These are phyloP conservation scores for Xylaria polymorpha DNA, from an alignment of 2,329 filamentous ascomycete species.

Conservation along the genomic window DNA sequence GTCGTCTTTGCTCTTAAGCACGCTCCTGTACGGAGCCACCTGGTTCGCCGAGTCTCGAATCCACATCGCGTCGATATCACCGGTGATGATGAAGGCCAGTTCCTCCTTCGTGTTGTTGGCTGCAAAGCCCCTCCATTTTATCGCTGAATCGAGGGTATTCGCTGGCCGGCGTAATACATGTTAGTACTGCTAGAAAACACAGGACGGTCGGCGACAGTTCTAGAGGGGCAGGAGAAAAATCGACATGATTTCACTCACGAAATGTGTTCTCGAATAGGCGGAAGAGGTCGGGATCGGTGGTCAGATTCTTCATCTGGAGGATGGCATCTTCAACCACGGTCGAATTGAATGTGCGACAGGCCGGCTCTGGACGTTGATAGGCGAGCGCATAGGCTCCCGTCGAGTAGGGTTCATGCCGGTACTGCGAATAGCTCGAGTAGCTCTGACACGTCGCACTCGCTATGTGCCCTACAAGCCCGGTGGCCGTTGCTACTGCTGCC, in stretches of 20 bases:
- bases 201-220: too few relatives aligned
- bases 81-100: constrained; percentile 83
- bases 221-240: too few relatives aligned
- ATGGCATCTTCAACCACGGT: constrained; percentile 77
- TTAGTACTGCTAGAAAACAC: too few relatives aligned
- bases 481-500: constrained; percentile 15
- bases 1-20: constrained; percentile 67
- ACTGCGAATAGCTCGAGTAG: constrained; percentile 48
- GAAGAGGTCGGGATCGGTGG: constrained; percentile 72
- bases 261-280: constrained; percentile 84
- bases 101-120: constrained; percentile 57
- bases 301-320: constrained; percentile 52
- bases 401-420: constrained; percentile 49
- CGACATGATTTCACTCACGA: too few relatives aligned
- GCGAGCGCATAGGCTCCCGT: constrained; percentile 49
- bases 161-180: too few relatives aligned
- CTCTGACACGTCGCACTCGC: constrained; percentile 44
- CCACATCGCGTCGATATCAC: constrained; percentile 90
- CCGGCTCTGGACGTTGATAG: constrained; percentile 66
- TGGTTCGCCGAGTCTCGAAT: constrained; percentile 84
- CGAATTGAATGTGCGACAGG: constrained; percentile 79
- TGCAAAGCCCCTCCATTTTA: constrained; percentile 77
- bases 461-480: constrained; percentile 23
- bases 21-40: constrained; percentile 73
- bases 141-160: constrained; percentile 84